Base-by-base conservation (phyloP, 2,329 filamentous ascomycete genomes). In the Colletotrichum trifolii region DNA sequence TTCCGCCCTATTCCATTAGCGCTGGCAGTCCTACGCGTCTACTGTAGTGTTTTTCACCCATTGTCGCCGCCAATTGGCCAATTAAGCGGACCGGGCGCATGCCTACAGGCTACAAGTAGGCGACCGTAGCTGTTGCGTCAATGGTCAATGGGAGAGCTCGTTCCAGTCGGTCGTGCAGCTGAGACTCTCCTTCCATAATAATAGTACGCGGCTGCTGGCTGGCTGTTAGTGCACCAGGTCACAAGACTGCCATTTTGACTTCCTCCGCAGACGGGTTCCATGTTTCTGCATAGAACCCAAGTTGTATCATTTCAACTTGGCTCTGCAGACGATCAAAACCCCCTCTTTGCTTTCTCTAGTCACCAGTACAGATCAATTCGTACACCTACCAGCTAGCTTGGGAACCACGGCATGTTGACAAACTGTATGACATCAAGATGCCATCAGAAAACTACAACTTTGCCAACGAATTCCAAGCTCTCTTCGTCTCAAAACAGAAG, bases 401-500 rank as follows among this genome's bases (percentile, higher is more conserved):
- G 17, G 47, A 33, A n/a, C 11, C 8, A 11, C n/a, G 17, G 42
- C 43, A 39, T 12, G 15, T 50, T 25, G 40, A 39, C 35, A 17
- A 47, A 15, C 34, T 34, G 10, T 42, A 61, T 63, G 58, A 66
- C 47, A 66, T 66, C 48, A 60, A 66, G 34, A 66, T 66, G 64
- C 25, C 60, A 40, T 66, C 54, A 59, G 64, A 66, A 38, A 55
- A 64, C 34, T 58, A 78, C 70, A 75, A 78, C 66, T 75, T 79
- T 69, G 71, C 70, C 65, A 72, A 77, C 49, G 74, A 76, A 42
- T 78, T 79, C 58, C 75, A 78, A 60, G 71, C 76, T 60, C 71
- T 76, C 47, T 75, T 76, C 54, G 71, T 80, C 43, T 74, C 78
- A 34, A 76, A 77, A 60, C 78, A 79, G 63, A 81, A 77, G 57